Evolutionary conservation across 2,329 filamentous ascomycete species (phyloP).

Genomic region (Hypoxylon sp.): DNA sequence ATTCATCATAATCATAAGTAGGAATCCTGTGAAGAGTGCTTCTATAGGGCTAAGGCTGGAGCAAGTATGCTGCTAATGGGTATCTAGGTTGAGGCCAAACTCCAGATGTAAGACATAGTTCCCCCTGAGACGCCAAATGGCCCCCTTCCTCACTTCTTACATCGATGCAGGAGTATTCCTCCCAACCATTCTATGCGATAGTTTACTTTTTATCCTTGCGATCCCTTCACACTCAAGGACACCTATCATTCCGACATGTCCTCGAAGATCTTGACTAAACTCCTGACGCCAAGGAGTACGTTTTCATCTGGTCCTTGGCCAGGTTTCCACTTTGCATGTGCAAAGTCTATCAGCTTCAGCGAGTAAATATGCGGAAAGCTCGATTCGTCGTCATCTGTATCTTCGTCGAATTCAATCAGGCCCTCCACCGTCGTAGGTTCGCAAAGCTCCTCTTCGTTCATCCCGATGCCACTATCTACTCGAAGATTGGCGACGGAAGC

Average conservation of each 20-base stretch:
- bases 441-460: slow-evolving; percentile 56
- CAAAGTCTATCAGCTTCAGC: slow-evolving; percentile 95
- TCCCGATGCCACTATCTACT: slow-evolving; percentile 64
- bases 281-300: slow-evolving; percentile 75
- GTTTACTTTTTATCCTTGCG: too few relatives aligned
- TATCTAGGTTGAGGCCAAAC: slow-evolving; percentile 43
- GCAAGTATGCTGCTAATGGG: slow-evolving; percentile 33
- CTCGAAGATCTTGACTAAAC: slow-evolving; percentile 74
- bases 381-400: slow-evolving; percentile 64
- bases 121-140: slow-evolving; percentile 33
- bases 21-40: slow-evolving; percentile 22
- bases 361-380: slow-evolving; percentile 67
- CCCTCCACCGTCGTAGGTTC: slow-evolving; percentile 22
- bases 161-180: slow-evolving; percentile 18
- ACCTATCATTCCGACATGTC: slow-evolving; percentile 60
- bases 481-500: slow-evolving; percentile 50
- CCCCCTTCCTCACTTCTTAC: slow-evolving; percentile 19
- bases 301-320: slow-evolving; percentile 90
- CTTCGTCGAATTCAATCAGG: slow-evolving; percentile 53
- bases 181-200: slow-evolving; percentile 13
- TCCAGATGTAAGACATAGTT: slow-evolving; percentile 30
- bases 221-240: slow-evolving; percentile 3
- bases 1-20: slow-evolving; percentile 27
- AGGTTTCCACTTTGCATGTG: slow-evolving; percentile 85
- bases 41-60: slow-evolving; percentile 30